Evolutionary conservation across 2,329 filamentous ascomycete genomes (phyloP).

Genomic region (Cryphonectria radicalis): DNA sequence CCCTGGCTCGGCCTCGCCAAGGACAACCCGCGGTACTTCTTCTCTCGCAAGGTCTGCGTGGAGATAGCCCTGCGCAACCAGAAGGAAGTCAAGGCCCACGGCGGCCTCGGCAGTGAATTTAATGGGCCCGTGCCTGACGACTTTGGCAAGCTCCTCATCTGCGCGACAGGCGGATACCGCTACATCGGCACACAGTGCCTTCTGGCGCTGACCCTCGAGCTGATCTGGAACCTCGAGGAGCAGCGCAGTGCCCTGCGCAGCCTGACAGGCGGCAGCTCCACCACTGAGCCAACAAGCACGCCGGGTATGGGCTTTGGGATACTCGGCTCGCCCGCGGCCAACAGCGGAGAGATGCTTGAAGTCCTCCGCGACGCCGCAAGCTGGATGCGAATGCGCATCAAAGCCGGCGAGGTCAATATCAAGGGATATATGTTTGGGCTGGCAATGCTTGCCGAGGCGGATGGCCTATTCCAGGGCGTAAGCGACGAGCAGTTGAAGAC

Average conservation of each 20-base stretch:
- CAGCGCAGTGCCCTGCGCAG: slow-evolving; percentile 40
- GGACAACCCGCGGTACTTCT: slow-evolving; percentile 55
- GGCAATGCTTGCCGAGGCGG: slow-evolving; percentile 47
- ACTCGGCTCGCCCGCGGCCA: slow-evolving; percentile 35
- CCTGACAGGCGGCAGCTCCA: background rate
- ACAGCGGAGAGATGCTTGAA: slow-evolving; percentile 46
- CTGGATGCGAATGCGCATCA: slow-evolving; percentile 47
- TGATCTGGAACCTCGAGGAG: slow-evolving; percentile 51
- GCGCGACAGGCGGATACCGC: slow-evolving; percentile 48
- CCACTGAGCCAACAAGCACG: background rate
- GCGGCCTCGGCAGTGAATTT: slow-evolving; percentile 46
- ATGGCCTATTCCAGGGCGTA: slow-evolving; percentile 44
- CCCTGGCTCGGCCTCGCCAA: slow-evolving; percentile 51
- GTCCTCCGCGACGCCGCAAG: slow-evolving; percentile 46
- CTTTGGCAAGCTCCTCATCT: slow-evolving; percentile 45
- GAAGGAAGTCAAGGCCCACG: slow-evolving; percentile 35
- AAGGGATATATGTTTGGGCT: slow-evolving; percentile 54
- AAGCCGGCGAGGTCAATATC: slow-evolving; percentile 57
- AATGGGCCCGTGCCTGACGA: slow-evolving; percentile 40
- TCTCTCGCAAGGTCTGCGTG: slow-evolving; percentile 44
- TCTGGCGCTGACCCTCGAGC: slow-evolving; percentile 51
- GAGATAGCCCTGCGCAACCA: slow-evolving; percentile 44
- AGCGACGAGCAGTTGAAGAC: slow-evolving; percentile 40
- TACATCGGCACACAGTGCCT: slow-evolving; percentile 46
- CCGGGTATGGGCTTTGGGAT: slow-evolving; percentile 17